Evolutionary conservation across 768 basidiomycete species (phyloP).

Genomic region (Boletus reticuloceps): DNA sequence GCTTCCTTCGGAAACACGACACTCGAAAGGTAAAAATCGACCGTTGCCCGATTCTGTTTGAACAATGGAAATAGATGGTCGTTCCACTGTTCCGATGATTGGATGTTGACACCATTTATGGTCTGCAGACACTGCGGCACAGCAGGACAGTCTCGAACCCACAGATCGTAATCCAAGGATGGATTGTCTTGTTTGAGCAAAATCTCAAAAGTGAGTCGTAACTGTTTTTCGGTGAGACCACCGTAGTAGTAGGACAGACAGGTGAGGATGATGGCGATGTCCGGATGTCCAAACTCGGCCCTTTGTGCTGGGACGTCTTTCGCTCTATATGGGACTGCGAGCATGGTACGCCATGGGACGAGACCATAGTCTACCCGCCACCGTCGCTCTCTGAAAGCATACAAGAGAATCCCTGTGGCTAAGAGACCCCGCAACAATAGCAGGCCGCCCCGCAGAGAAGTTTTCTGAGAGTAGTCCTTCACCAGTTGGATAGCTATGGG

Average conservation of each 20-base stretch:
- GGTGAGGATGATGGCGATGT: slow-evolving; percentile 32
- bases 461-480: background rate
- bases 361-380: slow-evolving; percentile 40
- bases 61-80: slow-evolving; percentile 25
- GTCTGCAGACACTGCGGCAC: slow-evolving; percentile 21
- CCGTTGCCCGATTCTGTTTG: slow-evolving; percentile 23
- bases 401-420: slow-evolving; percentile 25
- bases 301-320: slow-evolving; percentile 35
- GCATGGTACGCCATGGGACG: slow-evolving; percentile 27
- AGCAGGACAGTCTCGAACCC: slow-evolving; percentile 21
- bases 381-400: slow-evolving; percentile 32
- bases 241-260: slow-evolving; percentile 37
- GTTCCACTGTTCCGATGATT: slow-evolving; percentile 27
- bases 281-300: slow-evolving; percentile 39
- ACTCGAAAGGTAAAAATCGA: slow-evolving; percentile 36
- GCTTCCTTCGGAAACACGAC: slow-evolving; percentile 40
- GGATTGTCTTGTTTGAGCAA: slow-evolving; percentile 32
- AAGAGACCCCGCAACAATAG: slow-evolving; percentile 34
- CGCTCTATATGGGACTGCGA: slow-evolving; percentile 38
- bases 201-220: slow-evolving; percentile 28
- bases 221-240: slow-evolving; percentile 30
- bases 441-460: slow-evolving; percentile 17
- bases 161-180: slow-evolving; percentile 28
- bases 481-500: background rate
- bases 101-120: slow-evolving; percentile 23